Base-by-base conservation (phyloP, 179 eudicot genomes). In the Nepenthes alata region DNA sequence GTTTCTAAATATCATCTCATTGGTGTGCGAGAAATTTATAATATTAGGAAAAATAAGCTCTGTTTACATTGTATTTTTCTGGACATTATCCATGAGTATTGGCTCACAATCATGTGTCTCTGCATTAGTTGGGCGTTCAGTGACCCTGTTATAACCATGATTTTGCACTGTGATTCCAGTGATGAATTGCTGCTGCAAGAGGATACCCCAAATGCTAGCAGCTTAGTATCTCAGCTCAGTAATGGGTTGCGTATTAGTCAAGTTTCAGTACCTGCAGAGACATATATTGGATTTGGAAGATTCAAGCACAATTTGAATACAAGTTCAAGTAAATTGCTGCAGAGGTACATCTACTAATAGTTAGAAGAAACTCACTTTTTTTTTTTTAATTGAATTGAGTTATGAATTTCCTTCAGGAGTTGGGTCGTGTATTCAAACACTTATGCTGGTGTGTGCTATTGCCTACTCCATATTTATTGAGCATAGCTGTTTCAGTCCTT, bases 141-240 rank as follows among this genome's bases (percentile, higher is more conserved):
- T 44, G 11, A 59, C 12, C 7, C 52, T 64, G 41, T 47, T 53
- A 16, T 65, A 39, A 36, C 2, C 41, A 39, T 35, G 7, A 56
- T 60, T 35, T 47, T 63, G 56, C 34, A 7, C 50, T 59, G 53
- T 64, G 35, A 48, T 53, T 65, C 49, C 86, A 93, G 98, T 67
- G 98, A 93, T 41, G 98, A 93, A 62, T 75, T 76, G 57, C 86
- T 93, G 65, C 61, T 93, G 72, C 87, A 93, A 85, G 98, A 93
- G 53, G 98, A 83, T 71, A 64, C 70, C 73, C 50, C 81, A 41
- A 97, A 89, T 54, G 55, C 65, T 59, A 80, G 79, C 77, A 69
- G 61, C 71, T 60, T 89, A 69, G 53, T 82, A 38, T 62, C 74
- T 37, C 87, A 83, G 57, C 78, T 89, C 72, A 70, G 67, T 69